phyloP scores from a whole-genome alignment of 2,329 filamentous ascomycete species.

The Hymenoscyphus linearis region DNA sequence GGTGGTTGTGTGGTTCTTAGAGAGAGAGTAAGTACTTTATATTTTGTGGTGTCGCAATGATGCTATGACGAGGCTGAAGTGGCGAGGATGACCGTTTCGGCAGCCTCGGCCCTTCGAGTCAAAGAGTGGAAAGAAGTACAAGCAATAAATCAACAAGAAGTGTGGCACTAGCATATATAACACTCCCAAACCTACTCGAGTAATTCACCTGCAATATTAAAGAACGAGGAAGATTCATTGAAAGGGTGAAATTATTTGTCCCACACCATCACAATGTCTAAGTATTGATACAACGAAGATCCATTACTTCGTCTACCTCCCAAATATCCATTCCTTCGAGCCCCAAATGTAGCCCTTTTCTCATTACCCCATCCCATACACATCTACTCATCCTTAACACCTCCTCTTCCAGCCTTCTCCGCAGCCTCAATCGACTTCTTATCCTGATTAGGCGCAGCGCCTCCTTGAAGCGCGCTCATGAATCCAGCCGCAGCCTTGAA shows the following conservation, averaged over 20 bases:
- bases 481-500: slow-evolving; percentile 85
- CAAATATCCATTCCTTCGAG: not conserved
- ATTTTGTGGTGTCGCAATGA: not conserved
- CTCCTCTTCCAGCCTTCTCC: slow-evolving; percentile 68
- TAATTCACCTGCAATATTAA: not conserved
- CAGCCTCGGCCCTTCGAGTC: slow-evolving; percentile 9
- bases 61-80: slow-evolving; percentile 17
- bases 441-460: slow-evolving; percentile 72
- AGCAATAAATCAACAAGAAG: not conserved
- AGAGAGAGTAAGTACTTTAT: not conserved
- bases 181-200: not conserved
- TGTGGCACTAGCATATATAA: not conserved
- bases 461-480: slow-evolving; percentile 71
- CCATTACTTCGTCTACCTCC: not conserved
- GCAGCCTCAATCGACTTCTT: slow-evolving; percentile 80
- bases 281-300: slow-evolving; percentile 2
- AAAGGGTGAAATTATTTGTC: slow-evolving; percentile 2
- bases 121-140: not conserved
- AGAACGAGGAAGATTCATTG: not conserved
- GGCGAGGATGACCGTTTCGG: slow-evolving; percentile 4
- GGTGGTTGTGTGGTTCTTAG: not conserved
- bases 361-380: not conserved
- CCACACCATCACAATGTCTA: slow-evolving; percentile 4
- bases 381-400: slow-evolving; percentile 63
- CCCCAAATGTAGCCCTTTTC: too few relatives aligned